Percentiles rank a stretch among this genome's conserved stretches.
Conservation (phyloP, 2,329 filamentous ascomycete species). For the Gliomastix tumulicola region DNA sequence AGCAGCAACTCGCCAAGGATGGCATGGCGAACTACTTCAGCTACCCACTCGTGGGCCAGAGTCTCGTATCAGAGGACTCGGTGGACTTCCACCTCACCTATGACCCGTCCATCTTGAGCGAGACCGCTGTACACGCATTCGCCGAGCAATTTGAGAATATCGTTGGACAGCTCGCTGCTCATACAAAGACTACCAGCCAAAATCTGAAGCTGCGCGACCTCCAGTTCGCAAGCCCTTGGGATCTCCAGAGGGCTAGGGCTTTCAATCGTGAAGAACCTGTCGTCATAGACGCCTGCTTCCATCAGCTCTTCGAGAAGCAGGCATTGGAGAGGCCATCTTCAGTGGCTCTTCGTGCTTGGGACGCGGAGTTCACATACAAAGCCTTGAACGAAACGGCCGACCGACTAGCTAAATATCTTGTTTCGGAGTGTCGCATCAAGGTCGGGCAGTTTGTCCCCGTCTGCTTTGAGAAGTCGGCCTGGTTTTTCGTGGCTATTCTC, state of each 20-base stretch:
- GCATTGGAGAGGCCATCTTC: conserved; percentile 13
- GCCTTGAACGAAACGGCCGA: conserved; percentile 9
- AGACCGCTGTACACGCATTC: conserved; percentile 1
- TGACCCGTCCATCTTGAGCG: conserved; percentile 1
- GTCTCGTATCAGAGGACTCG: neutral
- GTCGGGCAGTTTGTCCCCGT: conserved; percentile 8
- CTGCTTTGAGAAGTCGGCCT: conserved; percentile 11
- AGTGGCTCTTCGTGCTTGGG: conserved; percentile 32
- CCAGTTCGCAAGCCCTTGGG: neutral
- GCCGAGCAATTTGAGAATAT: conserved; percentile 2
- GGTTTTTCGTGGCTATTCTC: conserved; percentile 10
- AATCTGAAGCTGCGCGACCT: neutral
- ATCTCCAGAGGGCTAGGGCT: neutral
- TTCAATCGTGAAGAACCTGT: conserved; percentile 1
- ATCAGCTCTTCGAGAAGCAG: conserved; percentile 3
- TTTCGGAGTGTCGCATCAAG: conserved; percentile 3
- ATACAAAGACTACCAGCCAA: neutral
- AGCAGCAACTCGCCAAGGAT: neutral
- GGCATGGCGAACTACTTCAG: conserved; percentile 9
- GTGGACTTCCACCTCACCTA: conserved; percentile 4
- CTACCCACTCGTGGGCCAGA: conserved; percentile 5
- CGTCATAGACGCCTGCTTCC: conserved; percentile 1
- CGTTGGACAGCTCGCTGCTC: neutral
- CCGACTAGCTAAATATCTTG: neutral
- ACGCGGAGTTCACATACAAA: conserved; percentile 19